A percentile compares a stretch with the other conserved stretches of the same genome.
Evolutionary conservation across 306 rosid genomes (phyloP).

Genomic region (Glycyrrhiza uralensis): DNA sequence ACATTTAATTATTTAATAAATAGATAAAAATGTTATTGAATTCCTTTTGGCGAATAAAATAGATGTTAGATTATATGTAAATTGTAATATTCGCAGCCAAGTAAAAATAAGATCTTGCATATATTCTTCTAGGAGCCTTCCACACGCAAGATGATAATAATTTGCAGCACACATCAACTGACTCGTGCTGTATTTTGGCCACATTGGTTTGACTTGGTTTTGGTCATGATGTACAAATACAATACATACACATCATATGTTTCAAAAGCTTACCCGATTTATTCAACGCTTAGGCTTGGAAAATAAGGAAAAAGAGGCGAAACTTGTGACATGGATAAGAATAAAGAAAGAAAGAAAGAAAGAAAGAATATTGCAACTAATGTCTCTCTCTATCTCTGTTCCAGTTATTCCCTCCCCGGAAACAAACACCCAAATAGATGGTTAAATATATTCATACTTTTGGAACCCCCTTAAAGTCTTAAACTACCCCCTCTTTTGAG

Average conservation of each 20-base stretch:
- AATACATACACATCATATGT: neutral
- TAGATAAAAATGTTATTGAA: too few species aligned
- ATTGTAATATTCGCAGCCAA: too few species aligned
- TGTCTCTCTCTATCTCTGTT: neutral
- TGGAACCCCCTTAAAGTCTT: neutral
- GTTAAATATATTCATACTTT: neutral
- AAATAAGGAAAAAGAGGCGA: neutral
- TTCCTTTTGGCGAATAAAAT: too few species aligned
- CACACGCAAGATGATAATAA: neutral
- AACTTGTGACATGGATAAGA: neutral
- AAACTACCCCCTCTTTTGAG: neutral
- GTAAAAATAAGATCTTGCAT: neutral
- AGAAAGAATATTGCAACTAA: too few species aligned
- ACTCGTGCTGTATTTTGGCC: neutral
- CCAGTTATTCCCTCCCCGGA: slow-evolving; percentile 12
- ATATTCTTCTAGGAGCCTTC: neutral
- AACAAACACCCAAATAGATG: neutral
- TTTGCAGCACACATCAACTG: slow-evolving; percentile 16
- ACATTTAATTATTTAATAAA: too few species aligned
- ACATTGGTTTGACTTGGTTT: slow-evolving; percentile 14
- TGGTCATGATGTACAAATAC: neutral
- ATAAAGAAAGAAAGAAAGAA: neutral
- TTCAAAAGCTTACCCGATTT: neutral
- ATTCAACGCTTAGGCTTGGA: neutral
- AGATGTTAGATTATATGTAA: too few species aligned